These are phyloP conservation scores for Amanita rubescens DNA, from an alignment of 768 basidiomycete species.

Conservation along the genomic window DNA sequence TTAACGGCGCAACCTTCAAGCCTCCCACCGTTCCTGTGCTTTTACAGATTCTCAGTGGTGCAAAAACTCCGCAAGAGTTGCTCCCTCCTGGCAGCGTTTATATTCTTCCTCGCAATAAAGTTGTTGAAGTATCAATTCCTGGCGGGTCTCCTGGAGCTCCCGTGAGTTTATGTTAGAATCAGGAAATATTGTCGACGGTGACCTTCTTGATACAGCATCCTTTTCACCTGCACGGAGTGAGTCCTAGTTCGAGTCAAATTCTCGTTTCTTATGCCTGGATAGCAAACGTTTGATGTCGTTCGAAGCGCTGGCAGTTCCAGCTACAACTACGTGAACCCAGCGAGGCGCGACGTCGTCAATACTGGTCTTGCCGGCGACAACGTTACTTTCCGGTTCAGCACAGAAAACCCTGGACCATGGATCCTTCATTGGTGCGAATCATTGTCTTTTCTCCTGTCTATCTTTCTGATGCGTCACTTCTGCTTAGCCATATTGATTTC, in stretches of 20 bases:
- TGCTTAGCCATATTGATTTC: constrained; percentile 44
- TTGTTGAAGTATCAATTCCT: constrained; percentile 19
- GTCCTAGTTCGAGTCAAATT: background rate
- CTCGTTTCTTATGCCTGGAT: background rate
- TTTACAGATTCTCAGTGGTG: constrained; percentile 53
- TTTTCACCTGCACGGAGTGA: constrained; percentile 32
- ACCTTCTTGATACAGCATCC: constrained; percentile 21
- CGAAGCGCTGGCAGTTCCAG: constrained; percentile 28
- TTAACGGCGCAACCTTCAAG: constrained; percentile 25
- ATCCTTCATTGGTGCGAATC: constrained; percentile 36
- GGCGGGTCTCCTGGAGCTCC: background rate
- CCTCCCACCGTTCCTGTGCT: constrained; percentile 45
- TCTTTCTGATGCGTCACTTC: background rate
- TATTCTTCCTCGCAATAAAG: constrained; percentile 34
- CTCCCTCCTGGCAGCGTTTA: constrained; percentile 43
- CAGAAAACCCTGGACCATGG: constrained; percentile 47
- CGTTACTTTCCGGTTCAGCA: constrained; percentile 43
- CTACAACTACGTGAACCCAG: constrained; percentile 45
- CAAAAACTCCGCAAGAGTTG: constrained; percentile 35
- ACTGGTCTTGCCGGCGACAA: constrained; percentile 21
- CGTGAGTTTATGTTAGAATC: background rate
- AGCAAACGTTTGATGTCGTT: constrained; percentile 41
- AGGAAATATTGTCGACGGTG: background rate
- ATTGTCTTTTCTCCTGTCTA: background rate
- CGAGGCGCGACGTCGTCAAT: constrained; percentile 44